phyloP scores from a whole-genome alignment of 805 yeast genomes.

The Zygosaccharomyces pseudorouxii region DNA sequence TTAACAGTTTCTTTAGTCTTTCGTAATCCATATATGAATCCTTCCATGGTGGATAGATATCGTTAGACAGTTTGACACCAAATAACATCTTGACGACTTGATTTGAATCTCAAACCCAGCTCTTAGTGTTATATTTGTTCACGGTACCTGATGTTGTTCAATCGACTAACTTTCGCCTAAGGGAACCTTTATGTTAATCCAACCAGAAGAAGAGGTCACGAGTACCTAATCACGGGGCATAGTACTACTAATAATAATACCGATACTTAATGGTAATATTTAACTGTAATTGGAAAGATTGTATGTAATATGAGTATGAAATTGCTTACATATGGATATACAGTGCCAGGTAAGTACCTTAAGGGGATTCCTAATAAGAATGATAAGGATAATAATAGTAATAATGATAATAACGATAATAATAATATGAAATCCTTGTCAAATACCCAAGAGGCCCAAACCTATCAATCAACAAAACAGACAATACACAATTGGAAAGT shows the following conservation, averaged over 20 bases:
- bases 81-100: conserved; percentile 67
- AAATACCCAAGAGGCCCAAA: not conserved
- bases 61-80: conserved; percentile 76
- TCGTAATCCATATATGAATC: conserved; percentile 64
- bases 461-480: not conserved
- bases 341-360: not conserved
- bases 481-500: not conserved
- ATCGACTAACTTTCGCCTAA: not conserved
- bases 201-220: not conserved
- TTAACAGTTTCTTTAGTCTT: conserved; percentile 57
- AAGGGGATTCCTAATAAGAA: not conserved
- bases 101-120: not conserved
- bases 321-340: conserved; percentile 6
- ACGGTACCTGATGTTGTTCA: not conserved
- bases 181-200: not conserved
- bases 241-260: not conserved
- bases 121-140: not conserved
- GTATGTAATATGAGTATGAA: conserved; percentile 1
- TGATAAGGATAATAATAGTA: not conserved
- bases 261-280: not conserved
- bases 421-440: not conserved
- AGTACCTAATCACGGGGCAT: not conserved
- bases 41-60: conserved; percentile 86
- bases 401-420: not conserved
- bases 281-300: not conserved